A percentile compares a stretch with the other conserved stretches of the same genome.
These are phyloP conservation scores for Cylindrodendrum hubeiense DNA, from an alignment of 2,329 filamentous ascomycete genomes.

Conservation along the genomic window DNA sequence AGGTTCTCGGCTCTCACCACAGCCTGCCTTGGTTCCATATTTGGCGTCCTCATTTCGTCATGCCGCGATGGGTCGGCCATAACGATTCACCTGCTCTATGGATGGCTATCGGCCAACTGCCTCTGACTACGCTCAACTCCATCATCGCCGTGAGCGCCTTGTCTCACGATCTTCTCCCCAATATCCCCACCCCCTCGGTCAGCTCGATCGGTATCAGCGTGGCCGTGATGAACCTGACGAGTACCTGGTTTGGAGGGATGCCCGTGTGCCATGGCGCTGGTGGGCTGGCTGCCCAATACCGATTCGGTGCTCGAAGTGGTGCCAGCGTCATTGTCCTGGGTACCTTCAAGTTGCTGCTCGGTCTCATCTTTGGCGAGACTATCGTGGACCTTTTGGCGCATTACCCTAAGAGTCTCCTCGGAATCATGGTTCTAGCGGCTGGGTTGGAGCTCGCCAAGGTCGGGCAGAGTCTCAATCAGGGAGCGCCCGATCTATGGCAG, in stretches of 20 bases:
- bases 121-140: slow-evolving; percentile 92
- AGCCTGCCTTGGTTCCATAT: slow-evolving; percentile 65
- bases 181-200: slow-evolving; percentile 74
- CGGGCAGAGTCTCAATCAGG: slow-evolving; percentile 85
- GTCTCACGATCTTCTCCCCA: slow-evolving; percentile 80
- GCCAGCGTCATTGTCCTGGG: slow-evolving; percentile 86
- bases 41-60: slow-evolving; percentile 69
- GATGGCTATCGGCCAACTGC: slow-evolving; percentile 87
- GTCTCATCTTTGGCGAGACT: slow-evolving; percentile 79
- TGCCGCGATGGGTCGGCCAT: slow-evolving; percentile 48
- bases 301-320: slow-evolving; percentile 91
- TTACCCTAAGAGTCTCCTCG: slow-evolving; percentile 84
- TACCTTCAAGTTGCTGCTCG: slow-evolving; percentile 79
- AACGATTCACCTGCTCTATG: slow-evolving; percentile 53
- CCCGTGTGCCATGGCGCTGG: slow-evolving; percentile 94
- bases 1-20: slow-evolving; percentile 48
- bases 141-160: slow-evolving; percentile 89
- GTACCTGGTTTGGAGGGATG: slow-evolving; percentile 95
- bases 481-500: slow-evolving; percentile 71
- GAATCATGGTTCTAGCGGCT: slow-evolving; percentile 90
- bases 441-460: slow-evolving; percentile 90
- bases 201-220: slow-evolving; percentile 87
- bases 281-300: slow-evolving; percentile 89
- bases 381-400: slow-evolving; percentile 77
- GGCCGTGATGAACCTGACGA: slow-evolving; percentile 83